Evolutionary conservation across 2,329 filamentous ascomycete species (phyloP).

Genomic region (Daldinia sp.): DNA sequence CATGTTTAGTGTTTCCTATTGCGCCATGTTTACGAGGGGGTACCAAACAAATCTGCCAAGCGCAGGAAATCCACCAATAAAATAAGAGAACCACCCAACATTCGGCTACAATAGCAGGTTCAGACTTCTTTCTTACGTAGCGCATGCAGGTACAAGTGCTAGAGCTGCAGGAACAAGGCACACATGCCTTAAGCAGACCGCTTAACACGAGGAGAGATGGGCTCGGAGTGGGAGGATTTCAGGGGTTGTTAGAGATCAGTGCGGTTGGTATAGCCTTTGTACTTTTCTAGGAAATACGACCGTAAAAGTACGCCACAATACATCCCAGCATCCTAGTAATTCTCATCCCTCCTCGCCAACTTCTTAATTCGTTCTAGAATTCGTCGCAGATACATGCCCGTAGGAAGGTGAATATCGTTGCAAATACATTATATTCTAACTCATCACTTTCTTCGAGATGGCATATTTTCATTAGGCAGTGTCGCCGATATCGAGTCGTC

Average conservation of each 20-base stretch:
- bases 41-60: slow-evolving; percentile 1
- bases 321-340: background rate
- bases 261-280: slow-evolving; percentile 10
- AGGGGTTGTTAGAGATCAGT: slow-evolving; percentile 27
- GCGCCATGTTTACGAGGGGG: slow-evolving; percentile 9
- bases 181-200: slow-evolving; percentile 17
- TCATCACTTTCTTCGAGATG: background rate
- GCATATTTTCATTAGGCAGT: background rate
- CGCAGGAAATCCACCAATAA: slow-evolving; percentile 16
- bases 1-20: background rate
- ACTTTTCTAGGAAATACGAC: background rate
- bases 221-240: slow-evolving; percentile 25
- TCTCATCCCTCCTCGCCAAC: slow-evolving; percentile 7
- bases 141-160: slow-evolving; percentile 31
- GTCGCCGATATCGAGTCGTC: slow-evolving; percentile 1
- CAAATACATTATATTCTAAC: slow-evolving; percentile 3
- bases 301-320: slow-evolving; percentile 7
- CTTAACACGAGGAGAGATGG: slow-evolving; percentile 22
- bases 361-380: slow-evolving; percentile 15
- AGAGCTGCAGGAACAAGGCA: slow-evolving; percentile 33
- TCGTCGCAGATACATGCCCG: slow-evolving; percentile 6
- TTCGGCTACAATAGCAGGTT: slow-evolving; percentile 11
- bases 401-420: background rate
- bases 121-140: slow-evolving; percentile 30
- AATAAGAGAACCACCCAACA: background rate